These are phyloP conservation scores for Massariosphaeria phaeospora DNA, from an alignment of 495 filamentous ascomycete genomes.

Conservation along the genomic window DNA sequence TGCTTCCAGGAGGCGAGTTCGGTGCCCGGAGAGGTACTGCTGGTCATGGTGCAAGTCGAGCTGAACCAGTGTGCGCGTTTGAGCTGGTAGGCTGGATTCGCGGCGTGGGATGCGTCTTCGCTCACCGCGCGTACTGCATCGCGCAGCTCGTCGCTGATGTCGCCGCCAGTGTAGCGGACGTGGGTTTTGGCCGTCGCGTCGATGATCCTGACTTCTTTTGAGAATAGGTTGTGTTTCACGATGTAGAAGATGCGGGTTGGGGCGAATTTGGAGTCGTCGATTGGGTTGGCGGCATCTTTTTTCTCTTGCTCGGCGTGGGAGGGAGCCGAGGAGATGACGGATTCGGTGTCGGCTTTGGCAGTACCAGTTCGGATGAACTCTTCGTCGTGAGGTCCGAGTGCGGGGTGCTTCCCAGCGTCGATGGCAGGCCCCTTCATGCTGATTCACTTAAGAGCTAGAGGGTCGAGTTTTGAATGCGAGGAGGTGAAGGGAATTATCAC, in stretches of 20 bases:
- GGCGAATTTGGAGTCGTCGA: neutral
- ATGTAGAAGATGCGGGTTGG: conserved; percentile 1
- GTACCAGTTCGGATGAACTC: neutral
- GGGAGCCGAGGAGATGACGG: neutral
- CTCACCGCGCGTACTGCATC: conserved; percentile 10
- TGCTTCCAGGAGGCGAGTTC: neutral
- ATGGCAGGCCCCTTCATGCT: too few relatives aligned
- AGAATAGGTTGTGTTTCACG: conserved; percentile 1
- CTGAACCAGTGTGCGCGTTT: neutral
- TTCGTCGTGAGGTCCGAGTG: too few relatives aligned
- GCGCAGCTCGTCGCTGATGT: conserved; percentile 43
- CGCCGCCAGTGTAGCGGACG: conserved; percentile 44
- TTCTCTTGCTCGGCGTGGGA: neutral
- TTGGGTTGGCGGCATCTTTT: neutral
- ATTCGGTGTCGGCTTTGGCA: neutral
- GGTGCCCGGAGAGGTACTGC: neutral
- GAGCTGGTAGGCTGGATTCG: neutral
- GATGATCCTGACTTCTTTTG: neutral
- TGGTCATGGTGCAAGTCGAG: neutral
- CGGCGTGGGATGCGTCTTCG: neutral
- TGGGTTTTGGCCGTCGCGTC: neutral
- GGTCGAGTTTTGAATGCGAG: too few relatives aligned
- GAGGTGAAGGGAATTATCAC: too few relatives aligned
- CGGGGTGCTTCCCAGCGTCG: too few relatives aligned
- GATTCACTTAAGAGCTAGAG: too few relatives aligned